phyloP scores from a whole-genome alignment of 129 eudicot species.

The Pittosporum tobira region DNA sequence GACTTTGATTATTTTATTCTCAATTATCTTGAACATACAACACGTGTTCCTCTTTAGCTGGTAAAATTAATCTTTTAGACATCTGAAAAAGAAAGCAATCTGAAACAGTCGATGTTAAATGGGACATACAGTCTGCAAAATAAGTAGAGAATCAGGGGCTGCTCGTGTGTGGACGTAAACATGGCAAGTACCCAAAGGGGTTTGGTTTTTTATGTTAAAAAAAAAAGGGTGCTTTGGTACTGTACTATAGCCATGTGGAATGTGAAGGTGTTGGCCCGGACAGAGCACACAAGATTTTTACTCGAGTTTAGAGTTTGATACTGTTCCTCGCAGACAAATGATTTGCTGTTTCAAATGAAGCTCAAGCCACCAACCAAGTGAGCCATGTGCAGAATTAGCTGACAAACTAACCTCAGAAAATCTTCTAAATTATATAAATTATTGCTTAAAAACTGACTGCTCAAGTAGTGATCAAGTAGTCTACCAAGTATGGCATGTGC shows the following conservation, averaged over 20 bases:
- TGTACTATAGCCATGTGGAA: slow-evolving; percentile 13
- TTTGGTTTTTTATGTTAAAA: too few species aligned
- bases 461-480: slow-evolving; percentile 12
- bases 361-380: slow-evolving; percentile 30
- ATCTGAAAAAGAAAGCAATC: slow-evolving; percentile 1
- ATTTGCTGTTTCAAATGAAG: slow-evolving; percentile 18
- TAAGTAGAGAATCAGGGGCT: too few species aligned
- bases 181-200: not conserved
- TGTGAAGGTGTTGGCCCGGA: slow-evolving; percentile 2
- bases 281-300: not conserved
- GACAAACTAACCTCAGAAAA: slow-evolving; percentile 26
- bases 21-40: too few species aligned
- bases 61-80: too few species aligned
- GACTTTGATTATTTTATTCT: too few species aligned
- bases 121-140: too few species aligned
- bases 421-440: slow-evolving; percentile 19
- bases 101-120: too few species aligned
- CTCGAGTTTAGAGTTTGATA: too few species aligned
- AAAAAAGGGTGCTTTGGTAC: slow-evolving; percentile 36
- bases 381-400: slow-evolving; percentile 46
- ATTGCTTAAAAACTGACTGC: slow-evolving; percentile 1
- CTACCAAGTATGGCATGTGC: slow-evolving; percentile 25
- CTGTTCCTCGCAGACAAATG: slow-evolving; percentile 3
- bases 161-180: not conserved
- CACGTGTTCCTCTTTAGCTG: too few species aligned